Evolutionary conservation across 1,139 yeast genomes (phyloP), one percentile per base, ranked within the genome.

Genomic region (Taiozyma sp.): DNA sequence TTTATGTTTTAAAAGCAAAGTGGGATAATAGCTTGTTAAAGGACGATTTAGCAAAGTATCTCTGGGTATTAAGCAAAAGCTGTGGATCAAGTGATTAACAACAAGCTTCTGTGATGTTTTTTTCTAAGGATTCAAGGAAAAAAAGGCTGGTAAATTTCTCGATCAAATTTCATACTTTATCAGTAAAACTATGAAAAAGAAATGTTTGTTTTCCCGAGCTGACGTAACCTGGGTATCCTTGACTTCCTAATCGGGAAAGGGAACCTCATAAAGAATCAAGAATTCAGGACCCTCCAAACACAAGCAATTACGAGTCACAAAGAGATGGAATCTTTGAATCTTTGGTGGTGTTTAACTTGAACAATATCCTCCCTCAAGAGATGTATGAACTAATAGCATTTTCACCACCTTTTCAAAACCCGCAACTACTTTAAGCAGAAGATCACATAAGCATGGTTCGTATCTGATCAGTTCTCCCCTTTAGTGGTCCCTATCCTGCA

Each of bases 171-270:
- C 35, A 32, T 14, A 32, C 35, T 32, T 32, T 32, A 32, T 32
- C 35, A 32, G 35, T 32, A 6, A 32, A 32, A 9, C n/a, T 30
- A 3, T 30, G n/a, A 32, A 32, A 32, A n/a, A 32, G 14, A 19
- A 32, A 32, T 14, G n/a, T n/a, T n/a, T n/a, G 16, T 32, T 14
- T 32, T 32, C 35, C 19, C 35, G 35, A 19, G 35, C 35, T 32
- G 35, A 32, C 35, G 35, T 32, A 32, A 32, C 35, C 35, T 14
- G 7, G 35, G 35, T 32, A 14, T 14, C 39, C 19, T 46, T 16
- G 51, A 49, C 45, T 46, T 49, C 51, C 51, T 5, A n/a, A 46
- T 41, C 6, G 11, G 47, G 51, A 30, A 46, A 28, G 8, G 21
- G 35, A 29, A 30, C 3, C 11, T 13, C n/a, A n/a, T n/a, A n/a